Conservation (phyloP, 345 rosid genomes). For the Boechera divaricarpa region DNA sequence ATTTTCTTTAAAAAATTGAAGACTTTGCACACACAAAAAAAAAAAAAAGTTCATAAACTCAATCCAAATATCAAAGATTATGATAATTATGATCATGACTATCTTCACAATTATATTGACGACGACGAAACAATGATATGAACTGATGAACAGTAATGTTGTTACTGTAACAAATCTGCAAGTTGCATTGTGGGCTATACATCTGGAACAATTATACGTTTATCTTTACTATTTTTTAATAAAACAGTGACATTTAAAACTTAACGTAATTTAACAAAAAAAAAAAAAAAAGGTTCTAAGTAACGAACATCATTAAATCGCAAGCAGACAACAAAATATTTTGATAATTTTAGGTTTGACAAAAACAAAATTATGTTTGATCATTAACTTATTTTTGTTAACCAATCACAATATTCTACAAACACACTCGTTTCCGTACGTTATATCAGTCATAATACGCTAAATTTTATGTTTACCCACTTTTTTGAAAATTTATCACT, state of each 20-base stretch:
- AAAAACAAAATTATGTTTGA: not conserved
- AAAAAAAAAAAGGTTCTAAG: not conserved
- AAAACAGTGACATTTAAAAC: not conserved
- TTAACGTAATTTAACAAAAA: not conserved
- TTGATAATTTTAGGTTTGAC: not conserved
- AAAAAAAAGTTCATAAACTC: not conserved
- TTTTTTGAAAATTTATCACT: too few species aligned
- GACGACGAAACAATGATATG: constrained; percentile 7
- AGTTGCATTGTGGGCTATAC: not conserved
- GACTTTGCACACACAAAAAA: not conserved
- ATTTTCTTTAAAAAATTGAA: not conserved
- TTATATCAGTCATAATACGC: too few species aligned
- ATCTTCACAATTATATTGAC: constrained; percentile 28
- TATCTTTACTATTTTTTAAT: not conserved
- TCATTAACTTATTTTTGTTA: too few species aligned
- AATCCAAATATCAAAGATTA: constrained; percentile 17
- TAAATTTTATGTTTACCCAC: too few species aligned
- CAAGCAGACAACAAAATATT: not conserved
- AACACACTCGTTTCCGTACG: too few species aligned
- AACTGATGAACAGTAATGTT: constrained; percentile 7
- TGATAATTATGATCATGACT: constrained; percentile 19
- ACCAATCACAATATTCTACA: too few species aligned
- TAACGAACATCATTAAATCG: not conserved
- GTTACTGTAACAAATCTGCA: constrained; percentile 19
- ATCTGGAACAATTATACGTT: not conserved